phyloP scores from a whole-genome alignment of 352 stramenopile species.

The Hyaloperonospora arabidopsidis region DNA sequence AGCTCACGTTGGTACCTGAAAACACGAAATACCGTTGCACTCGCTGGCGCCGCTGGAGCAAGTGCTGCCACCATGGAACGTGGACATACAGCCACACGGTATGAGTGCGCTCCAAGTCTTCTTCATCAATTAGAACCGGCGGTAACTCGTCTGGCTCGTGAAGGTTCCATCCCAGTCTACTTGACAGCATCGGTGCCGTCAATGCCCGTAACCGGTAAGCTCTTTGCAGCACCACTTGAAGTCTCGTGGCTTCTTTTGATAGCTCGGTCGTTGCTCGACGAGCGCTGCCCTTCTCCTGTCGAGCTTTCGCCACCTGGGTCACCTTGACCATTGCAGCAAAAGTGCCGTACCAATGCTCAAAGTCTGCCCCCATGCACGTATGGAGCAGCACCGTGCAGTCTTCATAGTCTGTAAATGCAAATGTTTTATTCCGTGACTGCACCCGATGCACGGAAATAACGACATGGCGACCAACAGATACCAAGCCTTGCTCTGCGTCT shows the following conservation, averaged over 20 bases:
- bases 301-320: conserved; percentile 32
- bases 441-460: conserved; percentile 34
- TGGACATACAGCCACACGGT: conserved; percentile 34
- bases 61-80: conserved; percentile 32
- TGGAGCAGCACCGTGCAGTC: conserved; percentile 34
- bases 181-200: conserved; percentile 11
- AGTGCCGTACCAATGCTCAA: conserved; percentile 39
- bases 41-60: conserved; percentile 12
- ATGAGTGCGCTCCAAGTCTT: conserved; percentile 19
- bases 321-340: conserved; percentile 31
- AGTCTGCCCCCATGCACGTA: conserved; percentile 33
- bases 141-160: too few species aligned
- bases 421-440: conserved; percentile 43
- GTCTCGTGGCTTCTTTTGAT: too few species aligned
- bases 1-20: conserved; percentile 34
- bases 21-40: conserved; percentile 37
- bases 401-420: conserved; percentile 39
- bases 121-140: too few species aligned
- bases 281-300: background rate
- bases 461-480: conserved; percentile 26
- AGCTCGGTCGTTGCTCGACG: background rate
- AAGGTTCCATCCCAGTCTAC: too few species aligned
- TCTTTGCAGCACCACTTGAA: background rate
- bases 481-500: conserved; percentile 7
- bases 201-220: conserved; percentile 17